Conservation (phyloP, 345 rosid genomes). For the Heritiera fomes region DNA sequence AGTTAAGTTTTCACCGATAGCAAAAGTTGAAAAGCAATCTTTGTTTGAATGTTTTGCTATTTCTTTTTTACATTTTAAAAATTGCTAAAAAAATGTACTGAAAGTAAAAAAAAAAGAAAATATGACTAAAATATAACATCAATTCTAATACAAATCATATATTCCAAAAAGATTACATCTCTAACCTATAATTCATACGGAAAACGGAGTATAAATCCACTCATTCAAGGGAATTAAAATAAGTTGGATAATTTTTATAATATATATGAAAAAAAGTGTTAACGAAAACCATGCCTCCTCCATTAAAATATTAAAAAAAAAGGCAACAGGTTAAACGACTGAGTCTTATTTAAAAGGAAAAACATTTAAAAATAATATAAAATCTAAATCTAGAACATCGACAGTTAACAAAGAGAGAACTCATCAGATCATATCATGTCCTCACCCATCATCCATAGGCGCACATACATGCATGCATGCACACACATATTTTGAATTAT, state of each 20-base stretch:
- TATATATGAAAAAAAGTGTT: too few species aligned
- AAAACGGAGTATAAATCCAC: neutral
- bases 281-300: neutral
- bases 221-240: neutral
- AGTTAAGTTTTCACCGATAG: too few species aligned
- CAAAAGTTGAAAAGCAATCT: too few species aligned
- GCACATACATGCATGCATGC: conserved; percentile 35
- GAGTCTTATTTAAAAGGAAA: too few species aligned
- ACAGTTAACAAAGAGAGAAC: neutral
- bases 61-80: neutral
- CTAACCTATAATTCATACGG: neutral
- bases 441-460: conserved; percentile 6
- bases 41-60: too few species aligned
- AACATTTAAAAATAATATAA: too few species aligned
- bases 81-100: neutral
- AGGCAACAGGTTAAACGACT: neutral
- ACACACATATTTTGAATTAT: conserved; percentile 7
- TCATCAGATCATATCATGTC: neutral
- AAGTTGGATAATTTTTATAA: neutral
- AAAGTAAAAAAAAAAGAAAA: neutral
- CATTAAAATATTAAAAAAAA: neutral
- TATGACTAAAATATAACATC: too few species aligned
- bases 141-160: neutral
- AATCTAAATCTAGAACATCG: neutral
- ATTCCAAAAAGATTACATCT: neutral